Percentiles rank a stretch among this genome's conserved stretches.
phyloP scores from a whole-genome alignment of 2,329 filamentous ascomycete species.

The Colletotrichum caudatum region DNA sequence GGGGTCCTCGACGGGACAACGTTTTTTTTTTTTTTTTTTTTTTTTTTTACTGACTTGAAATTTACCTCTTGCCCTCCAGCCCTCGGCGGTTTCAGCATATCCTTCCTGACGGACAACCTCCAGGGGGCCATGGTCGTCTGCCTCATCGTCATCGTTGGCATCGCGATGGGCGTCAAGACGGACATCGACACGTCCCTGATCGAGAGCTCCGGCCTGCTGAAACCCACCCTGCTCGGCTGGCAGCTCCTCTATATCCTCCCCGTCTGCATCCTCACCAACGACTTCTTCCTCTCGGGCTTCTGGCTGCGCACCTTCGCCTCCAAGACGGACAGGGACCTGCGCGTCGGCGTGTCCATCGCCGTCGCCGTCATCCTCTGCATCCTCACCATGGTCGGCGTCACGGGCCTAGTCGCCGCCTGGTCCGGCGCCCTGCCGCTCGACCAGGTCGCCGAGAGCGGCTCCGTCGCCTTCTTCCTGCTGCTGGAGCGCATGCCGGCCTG shows the following conservation, averaged over 20 bases:
- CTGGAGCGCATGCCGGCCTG: conserved; percentile 79
- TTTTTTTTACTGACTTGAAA: neutral
- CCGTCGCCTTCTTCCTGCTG: conserved; percentile 80
- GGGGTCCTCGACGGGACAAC: too few species aligned
- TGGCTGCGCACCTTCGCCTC: conserved; percentile 89
- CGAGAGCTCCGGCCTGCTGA: conserved; percentile 75
- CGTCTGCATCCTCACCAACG: conserved; percentile 83
- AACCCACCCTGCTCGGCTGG: conserved; percentile 80
- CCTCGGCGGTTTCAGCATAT: conserved; percentile 84
- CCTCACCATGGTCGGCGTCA: conserved; percentile 77
- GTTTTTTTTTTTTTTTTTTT: too few species aligned
- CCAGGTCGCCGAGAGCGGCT: conserved; percentile 68
- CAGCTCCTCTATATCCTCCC: conserved; percentile 88
- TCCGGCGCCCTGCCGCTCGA: conserved; percentile 77
- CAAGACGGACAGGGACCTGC: conserved; percentile 81
- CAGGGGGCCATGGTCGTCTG: conserved; percentile 83
- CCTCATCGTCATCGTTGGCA: conserved; percentile 80
- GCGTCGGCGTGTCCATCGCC: conserved; percentile 79
- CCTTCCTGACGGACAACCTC: conserved; percentile 85
- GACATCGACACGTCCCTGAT: conserved; percentile 78
- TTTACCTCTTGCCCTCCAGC: conserved; percentile 58
- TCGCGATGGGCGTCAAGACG: conserved; percentile 81
- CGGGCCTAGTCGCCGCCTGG: conserved; percentile 83
- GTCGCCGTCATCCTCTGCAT: conserved; percentile 74
- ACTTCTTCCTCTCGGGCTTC: conserved; percentile 87